Base-by-base conservation (phyloP, 2,329 filamentous ascomycete genomes). In the Phyllosticta citriasiana region DNA sequence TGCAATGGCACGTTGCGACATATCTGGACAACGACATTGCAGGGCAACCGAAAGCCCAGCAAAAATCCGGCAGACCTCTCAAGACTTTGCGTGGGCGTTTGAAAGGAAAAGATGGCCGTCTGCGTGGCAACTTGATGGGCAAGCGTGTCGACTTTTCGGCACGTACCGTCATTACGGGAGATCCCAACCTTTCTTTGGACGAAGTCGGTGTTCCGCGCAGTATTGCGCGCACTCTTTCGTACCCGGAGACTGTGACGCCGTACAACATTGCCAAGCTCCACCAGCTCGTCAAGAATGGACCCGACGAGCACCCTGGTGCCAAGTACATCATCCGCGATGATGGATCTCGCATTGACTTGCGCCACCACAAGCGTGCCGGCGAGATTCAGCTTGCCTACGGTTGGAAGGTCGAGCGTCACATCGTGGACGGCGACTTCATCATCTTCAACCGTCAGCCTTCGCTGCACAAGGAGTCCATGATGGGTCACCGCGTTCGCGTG, bases 1-100 rank as follows among this genome's bases (percentile, higher is more conserved):
- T 99, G 47, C 95, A 99, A 72, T 99, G 96, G 72, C 95, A 99
- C 71, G 92, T 99, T 63, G 95, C 95, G 53, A 99, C 95, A 0
- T 96, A 97, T 77, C 99, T 99, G 95, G 94, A 99, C 76, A 99
- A 99, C 70, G 93, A 99, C 73, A 97, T 97, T 76, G 94, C 95
- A 65, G 92, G 93, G 57, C 87, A 95, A 68, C 94, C 94, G 2
- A 91, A 94, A 68, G 93, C 94, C 2, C 81, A 97, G 71, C 95
- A 99, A 72, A 99, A 99, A 80, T 96, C 91, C 61, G 95, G 95
- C 55, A 87, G 95, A 71, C 92, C 95, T 0, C 88, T 99, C 67
- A 99, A 99, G 79, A 91, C 94, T 16, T 96, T 99, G 66, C 89
- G 95, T 69, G 91, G 91, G 64, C 92, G 94, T 77, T 82, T 99